Conservation (phyloP, 345 rosid genomes). For the Citrus mangshanensis region DNA sequence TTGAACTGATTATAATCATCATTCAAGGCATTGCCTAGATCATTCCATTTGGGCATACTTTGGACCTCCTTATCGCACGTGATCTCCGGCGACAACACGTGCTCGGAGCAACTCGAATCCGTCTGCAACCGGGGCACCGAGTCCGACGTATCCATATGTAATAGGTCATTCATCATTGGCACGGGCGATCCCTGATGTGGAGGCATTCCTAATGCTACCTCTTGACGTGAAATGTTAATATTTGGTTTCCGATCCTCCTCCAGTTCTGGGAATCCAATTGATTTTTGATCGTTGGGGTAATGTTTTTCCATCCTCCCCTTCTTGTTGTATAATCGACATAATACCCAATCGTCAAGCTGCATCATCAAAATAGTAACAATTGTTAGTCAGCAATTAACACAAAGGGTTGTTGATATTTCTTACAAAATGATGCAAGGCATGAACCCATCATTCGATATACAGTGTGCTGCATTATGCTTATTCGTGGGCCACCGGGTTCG, state of each 20-base stretch:
- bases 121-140: slow-evolving; percentile 49
- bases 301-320: slow-evolving; percentile 68
- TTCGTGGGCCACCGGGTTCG: no score
- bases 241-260: slow-evolving; percentile 39
- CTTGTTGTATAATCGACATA: slow-evolving; percentile 85
- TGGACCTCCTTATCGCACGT: slow-evolving; percentile 53
- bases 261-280: slow-evolving; percentile 10
- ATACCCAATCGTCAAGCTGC: slow-evolving; percentile 90
- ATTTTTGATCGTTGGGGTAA: slow-evolving; percentile 20
- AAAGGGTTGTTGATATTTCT: no score
- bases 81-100: slow-evolving; percentile 56
- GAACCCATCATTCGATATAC: no score
- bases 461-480: no score
- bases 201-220: neutral
- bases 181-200: neutral
- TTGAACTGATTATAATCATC: slow-evolving; percentile 37
- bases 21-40: slow-evolving; percentile 22
- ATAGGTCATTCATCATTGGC: neutral
- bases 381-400: no score
- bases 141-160: slow-evolving; percentile 51
- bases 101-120: slow-evolving; percentile 72
- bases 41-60: slow-evolving; percentile 48
- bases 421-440: no score
- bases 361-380: neutral
- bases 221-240: slow-evolving; percentile 8